phyloP scores from a whole-genome alignment of 225 moss, liverwort and hornwort species.

The Marchantia paleacea region DNA sequence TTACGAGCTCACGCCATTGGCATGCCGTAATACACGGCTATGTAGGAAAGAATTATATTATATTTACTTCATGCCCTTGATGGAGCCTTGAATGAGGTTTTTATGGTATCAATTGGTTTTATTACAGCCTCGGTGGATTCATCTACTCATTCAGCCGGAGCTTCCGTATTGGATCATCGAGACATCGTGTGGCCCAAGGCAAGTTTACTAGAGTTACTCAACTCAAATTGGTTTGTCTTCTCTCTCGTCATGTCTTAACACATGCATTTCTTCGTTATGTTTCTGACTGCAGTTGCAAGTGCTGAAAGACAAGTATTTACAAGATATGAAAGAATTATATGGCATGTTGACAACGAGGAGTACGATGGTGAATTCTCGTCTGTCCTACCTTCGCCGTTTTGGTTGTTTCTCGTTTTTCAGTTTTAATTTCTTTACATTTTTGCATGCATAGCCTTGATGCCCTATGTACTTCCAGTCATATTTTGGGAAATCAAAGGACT shows the following conservation, averaged over 20 bases:
- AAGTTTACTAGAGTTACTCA: neutral
- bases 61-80: neutral
- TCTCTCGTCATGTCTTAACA: neutral
- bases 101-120: conserved; percentile 8
- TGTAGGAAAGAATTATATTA: neutral
- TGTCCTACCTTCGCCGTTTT: no score
- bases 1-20: no score
- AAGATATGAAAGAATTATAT: conserved; percentile 48
- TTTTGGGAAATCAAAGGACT: no score
- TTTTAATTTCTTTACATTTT: no score
- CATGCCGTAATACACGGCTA: no score
- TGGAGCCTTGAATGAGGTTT: neutral
- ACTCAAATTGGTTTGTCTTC: neutral
- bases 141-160: conserved; percentile 45
- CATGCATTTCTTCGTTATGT: neutral
- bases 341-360: conserved; percentile 40
- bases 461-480: no score
- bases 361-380: conserved; percentile 17
- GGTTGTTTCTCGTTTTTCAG: no score
- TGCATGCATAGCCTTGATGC: no score
- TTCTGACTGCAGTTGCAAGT: conserved; percentile 41
- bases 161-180: conserved; percentile 43
- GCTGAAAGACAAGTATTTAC: conserved; percentile 47
- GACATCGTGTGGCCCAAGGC: conserved; percentile 60
- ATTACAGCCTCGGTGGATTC: conserved; percentile 56